Base-by-base conservation (phyloP, 371 early-diverging fungal genomes). In the Mortierella sp. region DNA sequence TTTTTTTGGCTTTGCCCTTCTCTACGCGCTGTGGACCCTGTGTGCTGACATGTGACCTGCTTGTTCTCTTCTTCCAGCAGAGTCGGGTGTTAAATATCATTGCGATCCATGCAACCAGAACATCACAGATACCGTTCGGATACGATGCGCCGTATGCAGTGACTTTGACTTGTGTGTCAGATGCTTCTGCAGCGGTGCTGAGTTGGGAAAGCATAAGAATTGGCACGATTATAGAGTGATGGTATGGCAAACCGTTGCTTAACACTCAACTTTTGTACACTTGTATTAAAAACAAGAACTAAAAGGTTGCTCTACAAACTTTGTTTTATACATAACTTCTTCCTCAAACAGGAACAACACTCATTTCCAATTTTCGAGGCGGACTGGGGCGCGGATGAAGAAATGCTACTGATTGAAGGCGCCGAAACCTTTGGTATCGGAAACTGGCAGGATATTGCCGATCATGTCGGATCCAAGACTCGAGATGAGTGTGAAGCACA, bases 341-440 rank as follows among this genome's bases (percentile, higher is more conserved):
- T 6, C 49, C 14, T 37, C 54, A 45, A 37, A 49, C 77, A 91
- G 92, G 94, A 96, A 78, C 90, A 90, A 49, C 92, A 97, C 73
- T 93, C 91, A 52, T 97, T 95, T 73, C 95, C 97, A 16, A 91
- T 97, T 22, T 95, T 95, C 72, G 92, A 93, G 26, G 86, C 87
- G 26, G 91, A 94, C 61, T 99, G 99, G 99, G 95, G 94, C 55
- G 97, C 98, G 9, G 96, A 99, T 68, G 99, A 99, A 79, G 99
- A 99, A 86, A 86, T 98, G 39, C 72, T 97, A 62, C 87, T 99
- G 74, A 92, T 99, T 43, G 98, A 99, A 75, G 97, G 95, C 5
- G 88, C 97, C 37, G 94, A 95, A 78, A 91, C 92, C 83, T 95
- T 91, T 85, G 99, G 99, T 24, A 90, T 99, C 67, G 99, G 99